These are phyloP conservation scores for Auriscalpium vulgare DNA, from an alignment of 768 basidiomycete genomes.

Conservation along the genomic window DNA sequence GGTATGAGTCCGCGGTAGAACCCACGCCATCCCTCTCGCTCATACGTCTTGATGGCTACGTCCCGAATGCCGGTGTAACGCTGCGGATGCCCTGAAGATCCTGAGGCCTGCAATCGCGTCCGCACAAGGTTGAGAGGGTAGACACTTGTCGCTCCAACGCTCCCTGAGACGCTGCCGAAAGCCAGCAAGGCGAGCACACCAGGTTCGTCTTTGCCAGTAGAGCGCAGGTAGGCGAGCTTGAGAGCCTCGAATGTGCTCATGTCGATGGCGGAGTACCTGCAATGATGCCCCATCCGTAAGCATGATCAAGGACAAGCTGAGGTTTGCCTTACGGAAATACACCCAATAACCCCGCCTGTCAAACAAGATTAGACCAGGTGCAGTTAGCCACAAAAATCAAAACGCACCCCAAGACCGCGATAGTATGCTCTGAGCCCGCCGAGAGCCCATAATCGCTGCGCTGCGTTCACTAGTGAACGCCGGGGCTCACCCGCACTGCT, in stretches of 20 bases:
- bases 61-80: constrained; percentile 84
- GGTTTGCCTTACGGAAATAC: constrained; percentile 75
- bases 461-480: constrained; percentile 53
- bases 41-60: constrained; percentile 72
- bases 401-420: constrained; percentile 77
- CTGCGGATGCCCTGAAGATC: constrained; percentile 91
- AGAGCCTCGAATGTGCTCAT: constrained; percentile 97
- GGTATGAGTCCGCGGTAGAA: constrained; percentile 92
- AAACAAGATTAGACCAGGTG: constrained; percentile 13
- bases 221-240: constrained; percentile 82
- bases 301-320: background rate
- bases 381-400: constrained; percentile 9
- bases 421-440: constrained; percentile 85
- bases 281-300: constrained; percentile 7
- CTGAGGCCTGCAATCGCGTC: constrained; percentile 92
- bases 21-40: constrained; percentile 85
- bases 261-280: constrained; percentile 87
- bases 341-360: constrained; percentile 85
- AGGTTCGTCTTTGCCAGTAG: constrained; percentile 84
- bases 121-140: constrained; percentile 90
- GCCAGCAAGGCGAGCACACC: constrained; percentile 80
- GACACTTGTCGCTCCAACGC: constrained; percentile 88
- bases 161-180: constrained; percentile 90
- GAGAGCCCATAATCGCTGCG: constrained; percentile 64
- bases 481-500: constrained; percentile 61